Conservation (phyloP, 2,329 filamentous ascomycete species). For the Aspergillus sp. region DNA sequence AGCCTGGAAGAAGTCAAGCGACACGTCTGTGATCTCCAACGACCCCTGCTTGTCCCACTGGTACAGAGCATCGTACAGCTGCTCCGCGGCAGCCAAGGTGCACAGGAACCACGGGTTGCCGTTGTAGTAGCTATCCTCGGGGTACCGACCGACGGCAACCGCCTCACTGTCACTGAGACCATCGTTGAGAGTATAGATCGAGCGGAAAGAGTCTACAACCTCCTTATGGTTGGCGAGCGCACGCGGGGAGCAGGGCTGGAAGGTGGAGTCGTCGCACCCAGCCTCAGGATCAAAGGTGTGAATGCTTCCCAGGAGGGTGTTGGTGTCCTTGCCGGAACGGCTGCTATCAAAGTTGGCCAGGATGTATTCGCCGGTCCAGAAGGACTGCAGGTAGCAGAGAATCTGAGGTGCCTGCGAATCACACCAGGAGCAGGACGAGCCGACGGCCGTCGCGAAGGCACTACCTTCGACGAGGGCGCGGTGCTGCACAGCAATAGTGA, state of each 20-base stretch:
- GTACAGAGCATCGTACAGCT: constrained; percentile 74
- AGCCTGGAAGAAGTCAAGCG: constrained; percentile 71
- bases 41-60: constrained; percentile 67
- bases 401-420: constrained; percentile 67
- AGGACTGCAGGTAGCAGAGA: constrained; percentile 71
- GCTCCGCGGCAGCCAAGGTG: constrained; percentile 76
- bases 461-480: constrained; percentile 63
- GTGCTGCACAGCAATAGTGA: constrained; percentile 70
- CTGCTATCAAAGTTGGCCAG: constrained; percentile 66
- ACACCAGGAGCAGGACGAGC: constrained; percentile 62
- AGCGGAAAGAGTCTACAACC: constrained; percentile 73
- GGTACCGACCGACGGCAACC: constrained; percentile 61
- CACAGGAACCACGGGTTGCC: constrained; percentile 80
- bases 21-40: constrained; percentile 65
- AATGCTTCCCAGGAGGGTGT: constrained; percentile 60
- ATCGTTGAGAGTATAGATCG: constrained; percentile 61
- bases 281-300: constrained; percentile 42
- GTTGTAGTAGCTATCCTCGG: constrained; percentile 72
- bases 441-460: constrained; percentile 64
- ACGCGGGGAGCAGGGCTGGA: constrained; percentile 72
- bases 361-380: constrained; percentile 68
- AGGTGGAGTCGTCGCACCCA: constrained; percentile 54
- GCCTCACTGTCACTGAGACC: constrained; percentile 29
- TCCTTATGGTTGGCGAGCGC: constrained; percentile 76
- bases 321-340: constrained; percentile 70